Base-by-base conservation (phyloP, 768 basidiomycete species). In the Kwoniella bestiolae region DNA sequence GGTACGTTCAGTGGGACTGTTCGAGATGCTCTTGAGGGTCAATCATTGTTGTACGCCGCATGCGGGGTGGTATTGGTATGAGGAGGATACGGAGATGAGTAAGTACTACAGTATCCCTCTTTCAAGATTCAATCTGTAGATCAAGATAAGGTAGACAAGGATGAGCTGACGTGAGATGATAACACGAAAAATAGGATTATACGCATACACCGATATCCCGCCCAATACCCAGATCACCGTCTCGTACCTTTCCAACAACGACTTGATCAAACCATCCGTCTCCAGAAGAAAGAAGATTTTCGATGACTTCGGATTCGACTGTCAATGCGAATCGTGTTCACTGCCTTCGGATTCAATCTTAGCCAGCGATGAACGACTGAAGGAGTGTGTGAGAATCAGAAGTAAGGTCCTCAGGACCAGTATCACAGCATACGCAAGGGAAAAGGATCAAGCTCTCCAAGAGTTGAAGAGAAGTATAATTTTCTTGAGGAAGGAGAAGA, bases 161-260 rank as follows among this genome's bases (percentile, higher is more conserved):
- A 18, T 47, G 23, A n/a, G n/a, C 23, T 47, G 45, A 18, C 45
- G 16, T 38, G 35, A 38, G 23, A 47, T 47, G 45, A n/a, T 47
- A n/a, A n/a, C 21, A 47, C n/a, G 45, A 47, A 18, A 14, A 47
- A 47, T 47, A 47, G 45, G 45, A 47, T 47, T 47, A n/a, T 47
- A 47, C 45, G 45, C 45, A 47, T 47, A 47, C 45, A n/a, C 7
- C n/a, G 45, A 47, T 47, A 47, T 47, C 8, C 45, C 45, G n/a
- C 45, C 45, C 8, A 47, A 47, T 47, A n/a, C 45, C 8, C n/a
- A 47, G 45, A 47, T 47, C 9, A 47, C 45, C 23, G 45, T 25
- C 7, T 47, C 45, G 12, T 47, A 47, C 45, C 45, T 47, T 47
- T 18, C 45, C 12, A 7, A 18, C n/a, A 25, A 14, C 23, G 23